phyloP scores from a whole-genome alignment of 2,329 filamentous ascomycete genomes.

The Alternaria consortialis region DNA sequence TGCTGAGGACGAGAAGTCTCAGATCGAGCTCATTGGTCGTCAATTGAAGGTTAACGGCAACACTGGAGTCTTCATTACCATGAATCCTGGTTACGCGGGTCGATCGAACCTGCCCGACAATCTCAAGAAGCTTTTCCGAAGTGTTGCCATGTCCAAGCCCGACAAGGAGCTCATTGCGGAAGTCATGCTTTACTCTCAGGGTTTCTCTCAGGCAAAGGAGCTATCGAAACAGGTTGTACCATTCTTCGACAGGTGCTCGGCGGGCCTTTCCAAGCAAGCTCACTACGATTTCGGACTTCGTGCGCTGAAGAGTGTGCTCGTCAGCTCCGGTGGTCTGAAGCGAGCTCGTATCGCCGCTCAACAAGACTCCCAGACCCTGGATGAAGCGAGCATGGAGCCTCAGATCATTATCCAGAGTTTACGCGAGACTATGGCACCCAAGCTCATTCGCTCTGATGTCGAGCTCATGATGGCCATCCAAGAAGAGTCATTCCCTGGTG shows the following conservation, averaged over 20 bases:
- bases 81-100: conserved; percentile 99
- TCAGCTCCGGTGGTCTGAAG: conserved; percentile 96
- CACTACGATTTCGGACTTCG: conserved; percentile 99
- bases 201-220: conserved; percentile 94
- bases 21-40: conserved; percentile 94
- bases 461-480: conserved; percentile 88
- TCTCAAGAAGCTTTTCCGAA: conserved; percentile 98
- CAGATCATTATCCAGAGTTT: conserved; percentile 99
- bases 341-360: conserved; percentile 74
- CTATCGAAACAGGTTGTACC: conserved; percentile 96
- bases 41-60: conserved; percentile 89
- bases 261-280: conserved; percentile 87
- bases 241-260: conserved; percentile 93
- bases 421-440: conserved; percentile 96
- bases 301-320: conserved; percentile 96
- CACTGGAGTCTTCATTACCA: conserved; percentile 99
- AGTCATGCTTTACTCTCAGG: conserved; percentile 99
- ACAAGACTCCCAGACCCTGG: conserved; percentile 63
- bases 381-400: conserved; percentile 82
- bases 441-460: conserved; percentile 92
- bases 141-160: conserved; percentile 99
- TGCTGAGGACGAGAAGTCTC: conserved; percentile 79
- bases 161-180: conserved; percentile 99
- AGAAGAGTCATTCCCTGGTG: conserved; percentile 84
- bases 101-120: conserved; percentile 98